phyloP scores from a whole-genome alignment of 352 stramenopile species.

The Peronospora destructor region DNA sequence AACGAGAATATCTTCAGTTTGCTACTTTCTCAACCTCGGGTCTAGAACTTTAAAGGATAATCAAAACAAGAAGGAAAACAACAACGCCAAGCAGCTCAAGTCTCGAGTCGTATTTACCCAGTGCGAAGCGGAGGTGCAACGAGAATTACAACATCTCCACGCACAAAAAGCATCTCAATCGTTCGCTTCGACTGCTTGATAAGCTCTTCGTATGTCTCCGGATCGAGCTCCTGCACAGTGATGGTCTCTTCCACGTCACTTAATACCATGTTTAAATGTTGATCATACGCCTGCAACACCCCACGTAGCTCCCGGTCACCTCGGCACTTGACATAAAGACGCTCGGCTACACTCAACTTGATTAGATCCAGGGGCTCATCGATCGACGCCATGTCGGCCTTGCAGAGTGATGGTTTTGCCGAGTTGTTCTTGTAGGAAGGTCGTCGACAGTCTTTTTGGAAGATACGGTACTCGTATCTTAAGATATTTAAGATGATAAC shows the following conservation, averaged over 20 bases:
- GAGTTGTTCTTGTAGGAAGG: conserved; percentile 3
- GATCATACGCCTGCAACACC: conserved; percentile 97
- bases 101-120: conserved; percentile 20
- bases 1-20: too few relatives aligned
- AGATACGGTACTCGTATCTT: too few relatives aligned
- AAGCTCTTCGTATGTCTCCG: conserved; percentile 98
- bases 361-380: conserved; percentile 98
- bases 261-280: conserved; percentile 99
- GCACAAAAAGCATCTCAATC: conserved; percentile 99
- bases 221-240: conserved; percentile 93
- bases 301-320: conserved; percentile 95
- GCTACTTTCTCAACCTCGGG: too few relatives aligned
- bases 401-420: conserved; percentile 3
- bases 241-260: conserved; percentile 99
- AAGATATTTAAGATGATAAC: neutral
- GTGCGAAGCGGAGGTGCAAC: conserved; percentile 95
- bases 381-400: conserved; percentile 66
- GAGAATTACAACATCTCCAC: conserved; percentile 97
- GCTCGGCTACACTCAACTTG: conserved; percentile 96
- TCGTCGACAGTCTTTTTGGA: neutral
- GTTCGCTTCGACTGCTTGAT: conserved; percentile 91
- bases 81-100: neutral
- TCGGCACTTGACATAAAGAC: conserved; percentile 98
- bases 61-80: too few relatives aligned
- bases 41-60: too few relatives aligned